Evolutionary conservation across 2,329 filamentous ascomycete species (phyloP).

Genomic region (Aulographum hederae): DNA sequence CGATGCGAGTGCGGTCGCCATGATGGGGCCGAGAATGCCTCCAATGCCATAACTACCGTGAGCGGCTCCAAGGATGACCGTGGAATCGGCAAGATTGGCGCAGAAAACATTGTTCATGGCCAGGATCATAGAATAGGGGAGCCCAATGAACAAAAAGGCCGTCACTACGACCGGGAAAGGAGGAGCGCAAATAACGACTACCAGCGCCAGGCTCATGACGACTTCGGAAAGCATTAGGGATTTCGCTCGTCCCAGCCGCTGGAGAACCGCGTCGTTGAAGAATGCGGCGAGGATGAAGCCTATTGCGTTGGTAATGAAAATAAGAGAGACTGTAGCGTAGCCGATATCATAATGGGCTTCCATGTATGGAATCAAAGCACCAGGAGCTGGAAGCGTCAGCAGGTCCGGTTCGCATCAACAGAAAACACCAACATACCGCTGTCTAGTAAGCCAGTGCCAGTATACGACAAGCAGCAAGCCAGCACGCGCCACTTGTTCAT

Average conservation of each 20-base stretch:
- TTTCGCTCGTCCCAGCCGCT: constrained; percentile 45
- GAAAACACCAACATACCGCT: constrained; percentile 54
- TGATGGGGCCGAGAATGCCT: constrained; percentile 44
- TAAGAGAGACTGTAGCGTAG: constrained; percentile 62
- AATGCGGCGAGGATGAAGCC: constrained; percentile 61
- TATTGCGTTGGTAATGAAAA: constrained; percentile 61
- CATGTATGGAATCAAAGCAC: constrained; percentile 67
- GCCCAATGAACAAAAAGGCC: constrained; percentile 46
- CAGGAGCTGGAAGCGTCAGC: constrained; percentile 30
- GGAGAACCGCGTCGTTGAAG: constrained; percentile 44
- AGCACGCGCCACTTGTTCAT: constrained; percentile 56
- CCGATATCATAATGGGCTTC: constrained; percentile 58
- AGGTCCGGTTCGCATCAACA: not conserved
- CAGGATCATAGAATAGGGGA: constrained; percentile 31
- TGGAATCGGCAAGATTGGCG: constrained; percentile 32
- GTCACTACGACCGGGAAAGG: constrained; percentile 51
- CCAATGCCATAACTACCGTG: constrained; percentile 43
- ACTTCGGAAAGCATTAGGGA: constrained; percentile 40
- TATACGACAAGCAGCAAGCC: constrained; percentile 43
- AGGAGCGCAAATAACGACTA: constrained; percentile 46
- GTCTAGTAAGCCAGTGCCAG: constrained; percentile 53
- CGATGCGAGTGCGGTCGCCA: constrained; percentile 56
- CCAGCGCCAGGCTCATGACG: constrained; percentile 41
- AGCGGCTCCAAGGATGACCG: constrained; percentile 37
- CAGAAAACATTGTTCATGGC: constrained; percentile 39